Conservation (phyloP, 345 rosid species). For the Hibiscus trionum region DNA sequence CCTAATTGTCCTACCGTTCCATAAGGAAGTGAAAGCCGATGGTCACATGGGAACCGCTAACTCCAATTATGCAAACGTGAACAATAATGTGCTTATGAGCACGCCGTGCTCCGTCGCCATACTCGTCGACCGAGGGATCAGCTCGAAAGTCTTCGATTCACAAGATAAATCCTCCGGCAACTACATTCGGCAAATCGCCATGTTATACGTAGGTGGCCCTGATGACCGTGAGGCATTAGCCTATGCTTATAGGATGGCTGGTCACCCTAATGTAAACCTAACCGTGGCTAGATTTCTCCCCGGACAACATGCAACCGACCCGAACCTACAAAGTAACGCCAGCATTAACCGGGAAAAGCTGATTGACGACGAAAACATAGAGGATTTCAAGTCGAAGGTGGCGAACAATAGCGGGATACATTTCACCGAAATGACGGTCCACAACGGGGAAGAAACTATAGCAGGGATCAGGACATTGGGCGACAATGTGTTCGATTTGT, state of each 20-base stretch:
- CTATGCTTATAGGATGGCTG: constrained; percentile 52
- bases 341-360: constrained; percentile 15
- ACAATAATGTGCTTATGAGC: constrained; percentile 32
- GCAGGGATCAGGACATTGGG: constrained; percentile 26
- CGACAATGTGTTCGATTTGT: constrained; percentile 28
- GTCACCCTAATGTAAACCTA: constrained; percentile 22
- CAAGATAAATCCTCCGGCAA: constrained; percentile 3
- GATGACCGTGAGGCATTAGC: constrained; percentile 71
- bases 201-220: constrained; percentile 51
- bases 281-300: constrained; percentile 44
- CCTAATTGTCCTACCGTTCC: constrained; percentile 55
- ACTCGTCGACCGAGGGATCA: constrained; percentile 46
- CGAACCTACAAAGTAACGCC: not conserved
- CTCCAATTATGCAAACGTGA: constrained; percentile 25
- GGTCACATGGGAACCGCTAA: constrained; percentile 35
- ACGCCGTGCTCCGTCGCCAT: constrained; percentile 62
- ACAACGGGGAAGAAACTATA: constrained; percentile 33
- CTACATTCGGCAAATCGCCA: not conserved
- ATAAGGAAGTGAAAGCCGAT: constrained; percentile 20
- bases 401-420: constrained; percentile 17
- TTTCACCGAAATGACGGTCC: constrained; percentile 36
- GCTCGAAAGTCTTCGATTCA: constrained; percentile 7
- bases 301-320: not conserved
- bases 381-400: constrained; percentile 37
- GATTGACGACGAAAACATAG: constrained; percentile 33